Conservation (phyloP, 164 flowering plant genomes). For the Brasenia schreberi region DNA sequence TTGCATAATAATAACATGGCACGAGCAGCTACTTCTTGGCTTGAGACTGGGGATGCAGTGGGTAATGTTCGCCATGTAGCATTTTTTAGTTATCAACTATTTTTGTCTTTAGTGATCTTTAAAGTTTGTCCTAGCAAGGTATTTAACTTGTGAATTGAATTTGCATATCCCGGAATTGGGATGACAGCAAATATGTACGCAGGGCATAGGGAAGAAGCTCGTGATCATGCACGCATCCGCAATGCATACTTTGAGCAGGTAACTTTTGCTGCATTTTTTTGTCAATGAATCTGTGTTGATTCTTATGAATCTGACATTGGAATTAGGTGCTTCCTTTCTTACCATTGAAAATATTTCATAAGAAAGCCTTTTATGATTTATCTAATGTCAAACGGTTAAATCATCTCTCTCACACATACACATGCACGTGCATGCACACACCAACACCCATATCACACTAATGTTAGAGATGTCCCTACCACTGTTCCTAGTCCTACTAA, state of each 20-base stretch:
- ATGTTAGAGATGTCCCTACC: no score
- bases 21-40: slow-evolving; percentile 77
- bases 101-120: slow-evolving; percentile 17
- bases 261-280: neutral
- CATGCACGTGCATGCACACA: no score
- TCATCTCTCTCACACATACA: no score
- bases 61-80: slow-evolving; percentile 40
- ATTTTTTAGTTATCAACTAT: neutral
- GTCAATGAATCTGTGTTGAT: no score
- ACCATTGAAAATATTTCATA: no score
- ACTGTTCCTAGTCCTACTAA: no score
- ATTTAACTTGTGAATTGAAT: neutral
- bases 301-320: no score
- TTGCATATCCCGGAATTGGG: slow-evolving; percentile 17
- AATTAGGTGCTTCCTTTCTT: no score
- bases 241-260: slow-evolving; percentile 98
- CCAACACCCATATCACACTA: no score
- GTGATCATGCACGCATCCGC: slow-evolving; percentile 85
- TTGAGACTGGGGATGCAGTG: slow-evolving; percentile 96
- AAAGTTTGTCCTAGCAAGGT: slow-evolving; percentile 9
- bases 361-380: no score
- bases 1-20: slow-evolving; percentile 47
- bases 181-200: slow-evolving; percentile 87
- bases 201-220: slow-evolving; percentile 90
- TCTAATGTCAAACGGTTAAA: no score